Evolutionary conservation across 2,329 filamentous ascomycete species (phyloP).

Genomic region (Grosmannia huntii): DNA sequence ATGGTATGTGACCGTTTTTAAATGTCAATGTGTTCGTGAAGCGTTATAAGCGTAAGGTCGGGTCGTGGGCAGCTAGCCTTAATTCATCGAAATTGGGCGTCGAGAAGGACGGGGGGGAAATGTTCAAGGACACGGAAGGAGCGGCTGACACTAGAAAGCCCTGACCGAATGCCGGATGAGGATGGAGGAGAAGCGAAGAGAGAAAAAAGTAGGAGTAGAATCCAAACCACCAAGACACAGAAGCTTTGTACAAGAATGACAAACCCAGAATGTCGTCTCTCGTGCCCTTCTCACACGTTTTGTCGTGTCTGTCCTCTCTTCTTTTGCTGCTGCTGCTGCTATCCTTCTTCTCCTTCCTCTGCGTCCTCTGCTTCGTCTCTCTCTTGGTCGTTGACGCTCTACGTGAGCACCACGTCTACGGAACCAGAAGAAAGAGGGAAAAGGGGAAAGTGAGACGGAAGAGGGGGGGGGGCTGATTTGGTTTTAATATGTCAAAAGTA

Average conservation of each 20-base stretch:
- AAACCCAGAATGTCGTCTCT: background rate
- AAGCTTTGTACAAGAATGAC: background rate
- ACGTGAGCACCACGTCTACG: constrained; percentile 9
- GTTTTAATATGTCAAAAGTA: constrained; percentile 10
- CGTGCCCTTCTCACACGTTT: background rate
- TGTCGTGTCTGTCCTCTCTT: background rate
- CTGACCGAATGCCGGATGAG: background rate
- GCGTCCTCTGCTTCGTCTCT: background rate
- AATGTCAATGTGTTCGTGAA: background rate
- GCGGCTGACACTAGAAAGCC: background rate
- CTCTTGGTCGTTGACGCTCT: constrained; percentile 1
- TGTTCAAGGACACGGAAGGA: background rate
- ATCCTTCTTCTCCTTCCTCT: background rate
- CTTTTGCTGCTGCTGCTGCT: constrained; percentile 1
- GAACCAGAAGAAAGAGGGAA: background rate
- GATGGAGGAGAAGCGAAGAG: background rate
- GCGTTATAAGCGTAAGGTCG: too few relatives aligned
- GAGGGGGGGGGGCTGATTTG: constrained; percentile 6
- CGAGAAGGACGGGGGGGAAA: background rate
- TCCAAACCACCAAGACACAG: background rate
- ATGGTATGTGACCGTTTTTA: background rate
- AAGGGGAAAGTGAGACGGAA: constrained; percentile 5
- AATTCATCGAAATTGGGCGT: background rate
- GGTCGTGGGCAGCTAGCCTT: too few relatives aligned
- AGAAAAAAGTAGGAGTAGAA: background rate